phyloP scores from a whole-genome alignment of 2,329 filamentous ascomycete species.

The Alternaria sp. region DNA sequence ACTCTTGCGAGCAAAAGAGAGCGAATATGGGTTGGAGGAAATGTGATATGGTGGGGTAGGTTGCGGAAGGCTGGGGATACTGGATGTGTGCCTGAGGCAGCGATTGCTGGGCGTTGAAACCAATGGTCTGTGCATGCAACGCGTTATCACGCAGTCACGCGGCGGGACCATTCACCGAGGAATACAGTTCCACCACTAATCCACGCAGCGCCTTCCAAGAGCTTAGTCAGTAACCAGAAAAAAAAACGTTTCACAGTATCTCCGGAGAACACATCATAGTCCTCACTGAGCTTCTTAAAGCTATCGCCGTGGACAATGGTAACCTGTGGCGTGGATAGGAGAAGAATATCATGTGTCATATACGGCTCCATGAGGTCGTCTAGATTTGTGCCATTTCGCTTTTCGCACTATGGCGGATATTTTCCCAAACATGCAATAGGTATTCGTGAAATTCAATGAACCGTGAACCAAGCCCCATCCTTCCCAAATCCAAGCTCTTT shows the following conservation, averaged over 20 bases:
- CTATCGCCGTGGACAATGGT: background rate
- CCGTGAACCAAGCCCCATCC: slow-evolving; percentile 30
- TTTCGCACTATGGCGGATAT: slow-evolving; percentile 48
- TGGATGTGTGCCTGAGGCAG: slow-evolving; percentile 32
- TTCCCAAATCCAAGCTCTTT: slow-evolving; percentile 13
- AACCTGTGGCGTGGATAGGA: slow-evolving; percentile 1
- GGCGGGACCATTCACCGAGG: slow-evolving; percentile 14
- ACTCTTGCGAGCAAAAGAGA: background rate
- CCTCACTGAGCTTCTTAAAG: background rate
- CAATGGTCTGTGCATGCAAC: slow-evolving; percentile 24
- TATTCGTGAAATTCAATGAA: slow-evolving; percentile 49
- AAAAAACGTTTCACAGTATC: background rate
- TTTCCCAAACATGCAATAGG: slow-evolving; percentile 48
- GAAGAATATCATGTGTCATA: slow-evolving; percentile 14
- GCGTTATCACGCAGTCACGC: slow-evolving; percentile 35
- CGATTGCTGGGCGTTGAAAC: slow-evolving; percentile 21
- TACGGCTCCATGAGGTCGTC: slow-evolving; percentile 32
- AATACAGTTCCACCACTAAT: background rate
- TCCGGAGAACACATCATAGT: background rate
- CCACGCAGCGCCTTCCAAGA: background rate
- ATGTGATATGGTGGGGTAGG: slow-evolving; percentile 1
- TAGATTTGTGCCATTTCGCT: slow-evolving; percentile 43
- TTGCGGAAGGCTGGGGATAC: slow-evolving; percentile 23
- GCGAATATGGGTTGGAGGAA: background rate
- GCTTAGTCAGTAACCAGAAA: background rate